Conservation (phyloP, 345 rosid genomes). For the Murraya koenigii region DNA sequence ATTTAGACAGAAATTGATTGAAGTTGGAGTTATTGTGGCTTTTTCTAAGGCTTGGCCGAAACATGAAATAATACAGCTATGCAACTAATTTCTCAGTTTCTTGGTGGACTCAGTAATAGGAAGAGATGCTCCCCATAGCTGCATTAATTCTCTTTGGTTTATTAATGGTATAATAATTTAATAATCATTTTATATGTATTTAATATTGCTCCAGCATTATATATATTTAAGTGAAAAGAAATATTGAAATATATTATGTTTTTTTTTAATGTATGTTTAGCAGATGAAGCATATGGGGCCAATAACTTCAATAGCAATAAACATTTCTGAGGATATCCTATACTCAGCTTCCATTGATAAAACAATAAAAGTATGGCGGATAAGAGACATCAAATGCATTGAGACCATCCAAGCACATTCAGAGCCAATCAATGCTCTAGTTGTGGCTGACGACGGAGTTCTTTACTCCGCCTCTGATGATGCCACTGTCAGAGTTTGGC, state of each 20-base stretch:
- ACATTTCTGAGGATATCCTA: constrained; percentile 39
- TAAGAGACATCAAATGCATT: constrained; percentile 51
- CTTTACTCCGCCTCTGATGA: constrained; percentile 61
- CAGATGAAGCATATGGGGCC: constrained; percentile 49
- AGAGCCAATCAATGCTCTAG: constrained; percentile 43
- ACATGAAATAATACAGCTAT: neutral
- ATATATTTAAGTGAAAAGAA: neutral
- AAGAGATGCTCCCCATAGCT: neutral
- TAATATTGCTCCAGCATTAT: no score
- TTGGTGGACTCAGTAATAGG: neutral
- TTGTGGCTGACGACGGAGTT: constrained; percentile 30
- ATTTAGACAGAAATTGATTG: neutral
- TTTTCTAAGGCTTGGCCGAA: neutral
- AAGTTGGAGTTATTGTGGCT: neutral
- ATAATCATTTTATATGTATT: no score
- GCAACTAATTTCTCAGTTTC: neutral
- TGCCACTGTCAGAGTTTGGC: constrained; percentile 50
- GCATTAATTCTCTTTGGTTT: neutral
- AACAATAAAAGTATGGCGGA: constrained; percentile 55
- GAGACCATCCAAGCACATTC: constrained; percentile 55
- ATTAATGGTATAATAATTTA: neutral
- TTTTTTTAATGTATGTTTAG: neutral
- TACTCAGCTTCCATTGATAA: constrained; percentile 52
- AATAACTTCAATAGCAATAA: constrained; percentile 46
- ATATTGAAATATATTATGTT: neutral